Evolutionary conservation across 257 asterid species (phyloP).

Genomic region (Solanum megistacrolobum): DNA sequence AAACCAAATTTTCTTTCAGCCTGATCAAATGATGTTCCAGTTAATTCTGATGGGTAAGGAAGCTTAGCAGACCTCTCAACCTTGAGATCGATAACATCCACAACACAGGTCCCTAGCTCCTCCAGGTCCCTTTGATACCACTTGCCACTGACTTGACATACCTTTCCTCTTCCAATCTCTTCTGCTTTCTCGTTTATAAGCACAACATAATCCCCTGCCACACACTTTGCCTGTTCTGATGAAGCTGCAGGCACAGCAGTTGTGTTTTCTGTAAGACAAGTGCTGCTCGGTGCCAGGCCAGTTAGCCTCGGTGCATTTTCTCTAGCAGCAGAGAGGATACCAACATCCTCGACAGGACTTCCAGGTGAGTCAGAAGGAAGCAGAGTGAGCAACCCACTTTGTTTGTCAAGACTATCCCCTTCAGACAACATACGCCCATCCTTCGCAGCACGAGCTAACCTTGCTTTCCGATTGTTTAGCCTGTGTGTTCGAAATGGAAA

Average conservation of each 20-base stretch:
- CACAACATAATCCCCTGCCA: constrained; percentile 53
- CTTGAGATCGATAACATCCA: constrained; percentile 51
- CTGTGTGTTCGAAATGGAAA: constrained; percentile 25
- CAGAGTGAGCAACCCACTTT: constrained; percentile 23
- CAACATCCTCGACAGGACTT: constrained; percentile 41
- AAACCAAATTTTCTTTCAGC: constrained; percentile 48
- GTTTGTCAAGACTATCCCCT: constrained; percentile 49
- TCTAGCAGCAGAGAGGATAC: constrained; percentile 26
- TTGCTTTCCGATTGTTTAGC: constrained; percentile 97
- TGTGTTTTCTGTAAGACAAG: constrained; percentile 22
- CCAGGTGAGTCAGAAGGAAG: constrained; percentile 38
- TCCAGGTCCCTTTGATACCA: constrained; percentile 61
- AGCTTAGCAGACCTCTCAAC: constrained; percentile 37
- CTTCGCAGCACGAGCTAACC: constrained; percentile 87
- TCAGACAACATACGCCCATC: constrained; percentile 56
- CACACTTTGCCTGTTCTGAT: constrained; percentile 21
- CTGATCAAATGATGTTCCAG: constrained; percentile 54
- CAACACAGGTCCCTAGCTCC: constrained; percentile 51
- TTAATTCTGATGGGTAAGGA: constrained; percentile 49
- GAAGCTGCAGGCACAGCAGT: constrained; percentile 24
- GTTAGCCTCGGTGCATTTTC: constrained; percentile 29
- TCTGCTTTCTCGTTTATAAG: constrained; percentile 45
- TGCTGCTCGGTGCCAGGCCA: constrained; percentile 19
- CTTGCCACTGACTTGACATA: constrained; percentile 50
- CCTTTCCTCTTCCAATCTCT: constrained; percentile 65